These are phyloP conservation scores for Aquanectria penicillioides DNA, from an alignment of 2,329 filamentous ascomycete species.

Conservation along the genomic window DNA sequence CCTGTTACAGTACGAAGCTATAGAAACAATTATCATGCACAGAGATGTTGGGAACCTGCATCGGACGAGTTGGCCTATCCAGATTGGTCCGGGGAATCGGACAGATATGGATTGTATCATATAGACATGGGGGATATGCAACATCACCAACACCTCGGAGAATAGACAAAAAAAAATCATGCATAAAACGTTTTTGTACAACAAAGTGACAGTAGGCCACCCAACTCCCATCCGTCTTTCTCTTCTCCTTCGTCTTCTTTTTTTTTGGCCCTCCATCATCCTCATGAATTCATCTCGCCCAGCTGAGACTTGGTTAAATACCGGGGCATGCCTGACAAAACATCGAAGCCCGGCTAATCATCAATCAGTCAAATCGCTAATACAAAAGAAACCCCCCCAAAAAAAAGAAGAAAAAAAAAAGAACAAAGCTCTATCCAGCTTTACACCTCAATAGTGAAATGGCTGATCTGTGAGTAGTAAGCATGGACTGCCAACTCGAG, in stretches of 20 bases:
- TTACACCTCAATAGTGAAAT: constrained; percentile 75
- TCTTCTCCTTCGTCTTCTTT: constrained; percentile 21
- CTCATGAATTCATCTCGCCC: constrained; percentile 21
- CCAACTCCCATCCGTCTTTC: constrained; percentile 36
- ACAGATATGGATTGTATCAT: constrained; percentile 15
- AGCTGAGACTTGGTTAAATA: constrained; percentile 15
- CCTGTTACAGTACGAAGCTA: neutral
- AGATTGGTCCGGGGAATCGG: constrained; percentile 2
- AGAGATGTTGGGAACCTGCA: neutral
- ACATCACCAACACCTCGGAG: constrained; percentile 5
- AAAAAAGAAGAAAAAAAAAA: no score
- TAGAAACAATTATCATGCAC: neutral
- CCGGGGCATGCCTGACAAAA: constrained; percentile 12
- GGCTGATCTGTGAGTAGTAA: constrained; percentile 79
- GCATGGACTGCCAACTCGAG: constrained; percentile 75
- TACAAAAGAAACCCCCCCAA: no score
- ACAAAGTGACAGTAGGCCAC: constrained; percentile 29
- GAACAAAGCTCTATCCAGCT: neutral
- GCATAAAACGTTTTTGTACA: constrained; percentile 34
- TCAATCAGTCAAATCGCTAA: constrained; percentile 3
- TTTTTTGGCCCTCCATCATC: constrained; percentile 23
- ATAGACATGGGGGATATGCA: constrained; percentile 15
- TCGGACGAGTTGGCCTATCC: neutral
- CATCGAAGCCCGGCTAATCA: no score
- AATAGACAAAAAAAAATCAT: constrained; percentile 20